Conservation (phyloP, 352 stramenopile genomes). For the Blastocystis sp. region DNA sequence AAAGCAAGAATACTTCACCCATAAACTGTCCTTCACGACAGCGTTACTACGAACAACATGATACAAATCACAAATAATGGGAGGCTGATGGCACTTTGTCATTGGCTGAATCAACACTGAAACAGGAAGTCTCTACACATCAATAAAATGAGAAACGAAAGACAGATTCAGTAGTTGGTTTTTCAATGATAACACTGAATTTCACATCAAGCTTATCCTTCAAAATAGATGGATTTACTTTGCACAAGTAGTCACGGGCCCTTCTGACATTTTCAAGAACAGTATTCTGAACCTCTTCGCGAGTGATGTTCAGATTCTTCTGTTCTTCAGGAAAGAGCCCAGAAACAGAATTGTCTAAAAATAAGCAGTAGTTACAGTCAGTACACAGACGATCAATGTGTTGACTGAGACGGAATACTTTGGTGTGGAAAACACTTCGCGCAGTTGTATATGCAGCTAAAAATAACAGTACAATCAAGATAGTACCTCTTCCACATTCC, state of each 20-base stretch:
- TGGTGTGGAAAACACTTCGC: slow-evolving; percentile 43
- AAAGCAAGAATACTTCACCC: neutral
- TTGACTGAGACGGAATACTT: slow-evolving; percentile 44
- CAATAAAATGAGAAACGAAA: neutral
- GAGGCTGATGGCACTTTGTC: slow-evolving; percentile 21
- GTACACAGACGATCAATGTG: slow-evolving; percentile 50
- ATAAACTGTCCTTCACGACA: slow-evolving; percentile 45
- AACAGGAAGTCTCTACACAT: slow-evolving; percentile 24
- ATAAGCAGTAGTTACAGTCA: neutral
- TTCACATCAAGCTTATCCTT: slow-evolving; percentile 40
- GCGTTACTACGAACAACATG: slow-evolving; percentile 54
- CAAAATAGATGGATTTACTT: slow-evolving; percentile 23
- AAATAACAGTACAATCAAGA: neutral
- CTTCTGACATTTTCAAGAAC: slow-evolving; percentile 34
- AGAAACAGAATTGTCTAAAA: slow-evolving; percentile 43
- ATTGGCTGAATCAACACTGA: slow-evolving; percentile 38
- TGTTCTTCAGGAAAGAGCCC: slow-evolving; percentile 50
- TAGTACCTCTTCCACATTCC: slow-evolving; percentile 32
- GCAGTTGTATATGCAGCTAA: slow-evolving; percentile 56
- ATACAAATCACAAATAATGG: slow-evolving; percentile 60
- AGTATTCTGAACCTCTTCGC: slow-evolving; percentile 31
- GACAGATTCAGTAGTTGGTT: slow-evolving; percentile 7
- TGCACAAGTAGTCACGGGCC: slow-evolving; percentile 39
- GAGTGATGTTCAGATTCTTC: slow-evolving; percentile 54
- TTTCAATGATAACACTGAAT: slow-evolving; percentile 50